Evolutionary conservation across 495 filamentous ascomycete genomes (phyloP).

Genomic region (Rhypophila decipiens): DNA sequence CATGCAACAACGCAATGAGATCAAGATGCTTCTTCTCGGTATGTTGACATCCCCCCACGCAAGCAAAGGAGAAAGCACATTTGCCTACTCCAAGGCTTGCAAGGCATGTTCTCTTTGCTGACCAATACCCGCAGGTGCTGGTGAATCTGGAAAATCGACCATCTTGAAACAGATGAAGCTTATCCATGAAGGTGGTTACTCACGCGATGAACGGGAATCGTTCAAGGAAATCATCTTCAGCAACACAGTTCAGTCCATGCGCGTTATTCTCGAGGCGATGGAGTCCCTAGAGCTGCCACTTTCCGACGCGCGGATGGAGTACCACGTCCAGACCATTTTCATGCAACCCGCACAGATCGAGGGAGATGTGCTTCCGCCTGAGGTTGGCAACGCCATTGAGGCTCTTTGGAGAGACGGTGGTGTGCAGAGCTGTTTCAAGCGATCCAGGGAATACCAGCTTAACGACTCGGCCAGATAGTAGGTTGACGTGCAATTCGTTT

Average conservation of each 20-base stretch:
- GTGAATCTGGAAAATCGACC: slow-evolving; percentile 99
- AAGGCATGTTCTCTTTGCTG: not conserved
- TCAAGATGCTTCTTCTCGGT: slow-evolving; percentile 99
- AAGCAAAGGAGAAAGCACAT: not conserved
- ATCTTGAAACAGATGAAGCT: slow-evolving; percentile 99
- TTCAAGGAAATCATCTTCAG: slow-evolving; percentile 98
- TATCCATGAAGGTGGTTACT: slow-evolving; percentile 76
- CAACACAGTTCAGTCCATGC: slow-evolving; percentile 95
- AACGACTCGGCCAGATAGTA: slow-evolving; percentile 99
- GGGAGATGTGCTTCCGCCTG: slow-evolving; percentile 87
- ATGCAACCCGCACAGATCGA: slow-evolving; percentile 95
- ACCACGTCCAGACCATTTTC: slow-evolving; percentile 92
- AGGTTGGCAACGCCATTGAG: slow-evolving; percentile 90
- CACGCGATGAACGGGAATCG: slow-evolving; percentile 70
- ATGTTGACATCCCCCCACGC: slow-evolving; percentile 29
- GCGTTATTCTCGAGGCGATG: slow-evolving; percentile 94
- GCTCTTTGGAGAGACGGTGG: slow-evolving; percentile 91
- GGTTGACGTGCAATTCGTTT: too few relatives aligned
- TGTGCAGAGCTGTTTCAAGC: slow-evolving; percentile 92
- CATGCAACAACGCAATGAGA: slow-evolving; percentile 93
- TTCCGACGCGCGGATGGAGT: slow-evolving; percentile 81
- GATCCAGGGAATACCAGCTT: slow-evolving; percentile 91
- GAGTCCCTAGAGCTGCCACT: slow-evolving; percentile 85
- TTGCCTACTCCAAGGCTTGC: not conserved
- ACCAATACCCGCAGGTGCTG: slow-evolving; percentile 63